Base-by-base conservation (phyloP, 164 flowering plant species). In the Chloranthus sessilifolius region DNA sequence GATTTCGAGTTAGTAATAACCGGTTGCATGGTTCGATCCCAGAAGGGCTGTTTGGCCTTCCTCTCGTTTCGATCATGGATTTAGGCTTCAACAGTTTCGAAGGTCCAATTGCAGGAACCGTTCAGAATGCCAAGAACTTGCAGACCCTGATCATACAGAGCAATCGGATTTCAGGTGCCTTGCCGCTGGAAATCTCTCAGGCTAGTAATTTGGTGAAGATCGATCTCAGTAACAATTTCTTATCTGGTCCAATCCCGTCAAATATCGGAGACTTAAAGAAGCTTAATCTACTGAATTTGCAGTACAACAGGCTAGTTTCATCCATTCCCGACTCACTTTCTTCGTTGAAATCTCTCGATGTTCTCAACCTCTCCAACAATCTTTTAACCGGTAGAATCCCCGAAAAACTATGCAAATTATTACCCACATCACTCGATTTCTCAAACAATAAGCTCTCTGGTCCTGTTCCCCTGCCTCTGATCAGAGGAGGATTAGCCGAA, bases 351-450 rank as follows among this genome's bases (percentile, higher is more conserved):
- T 76, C 77, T 24, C 79, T 92, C 26, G 84, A 86, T 45, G 79
- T 82, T 52, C 94, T 92, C 42, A 96, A 92, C 52, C 80, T 87
- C 16, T 87, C 98, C 31, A 70, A 72, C 67, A 91, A 91, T 59
- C 80, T 47, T 38, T 65, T 91, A 39, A 81, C 78, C 0, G 98
- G 98, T 7, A 58, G 14, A 10, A 78, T 90, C 75, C 95, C 95
- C 3, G 84, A 78, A 33, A 75, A 75, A 56, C 73, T 90, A 33
- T 40, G 62, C 35, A 59, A 67, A 29, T 55, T 90, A 72, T 71
- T 87, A 14, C 95, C 95, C 3, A 85, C 73, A 53, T 85, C 92
- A 0, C 63, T 90, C 55, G 82, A 87, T 65, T 82, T 90, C 48
- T 76, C 95, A 39, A 73, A 79, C 60, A 90, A 87, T 59, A 62